Percentiles rank a stretch among this genome's conserved stretches.
Conservation (phyloP, 2,329 filamentous ascomycete genomes). For the Colletotrichum sublineola region DNA sequence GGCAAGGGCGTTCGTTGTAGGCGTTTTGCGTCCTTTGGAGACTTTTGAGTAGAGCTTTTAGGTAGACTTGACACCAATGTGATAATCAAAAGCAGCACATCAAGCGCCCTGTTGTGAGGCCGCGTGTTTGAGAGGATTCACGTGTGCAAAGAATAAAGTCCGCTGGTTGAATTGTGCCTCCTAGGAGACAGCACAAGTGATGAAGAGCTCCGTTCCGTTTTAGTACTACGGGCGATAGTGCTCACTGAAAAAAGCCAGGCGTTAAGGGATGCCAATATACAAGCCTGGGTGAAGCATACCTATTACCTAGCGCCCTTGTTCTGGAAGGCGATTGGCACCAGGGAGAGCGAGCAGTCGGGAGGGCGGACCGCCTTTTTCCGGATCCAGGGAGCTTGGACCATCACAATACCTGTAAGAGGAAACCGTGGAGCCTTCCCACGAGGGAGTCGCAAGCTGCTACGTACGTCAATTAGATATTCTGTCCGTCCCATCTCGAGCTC, state of each 20-base stretch:
- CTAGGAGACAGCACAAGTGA: neutral
- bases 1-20: neutral
- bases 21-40: neutral
- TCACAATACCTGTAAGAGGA: slow-evolving; percentile 43
- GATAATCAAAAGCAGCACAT: neutral
- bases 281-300: neutral
- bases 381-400: slow-evolving; percentile 48
- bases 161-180: neutral
- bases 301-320: neutral
- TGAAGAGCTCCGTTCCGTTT: neutral
- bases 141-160: neutral
- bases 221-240: neutral
- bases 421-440: slow-evolving; percentile 47
- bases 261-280: neutral
- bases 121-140: neutral
- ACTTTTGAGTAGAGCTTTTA: neutral
- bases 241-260: neutral
- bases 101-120: neutral
- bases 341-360: slow-evolving; percentile 10
- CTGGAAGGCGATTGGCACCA: neutral
- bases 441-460: slow-evolving; percentile 33
- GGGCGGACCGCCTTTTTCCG: slow-evolving; percentile 35
- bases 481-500: slow-evolving; percentile 16
- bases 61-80: neutral
- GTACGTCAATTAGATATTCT: slow-evolving; percentile 22